Base-by-base conservation (phyloP, 129 eudicot species). In the Artemisia annua region DNA sequence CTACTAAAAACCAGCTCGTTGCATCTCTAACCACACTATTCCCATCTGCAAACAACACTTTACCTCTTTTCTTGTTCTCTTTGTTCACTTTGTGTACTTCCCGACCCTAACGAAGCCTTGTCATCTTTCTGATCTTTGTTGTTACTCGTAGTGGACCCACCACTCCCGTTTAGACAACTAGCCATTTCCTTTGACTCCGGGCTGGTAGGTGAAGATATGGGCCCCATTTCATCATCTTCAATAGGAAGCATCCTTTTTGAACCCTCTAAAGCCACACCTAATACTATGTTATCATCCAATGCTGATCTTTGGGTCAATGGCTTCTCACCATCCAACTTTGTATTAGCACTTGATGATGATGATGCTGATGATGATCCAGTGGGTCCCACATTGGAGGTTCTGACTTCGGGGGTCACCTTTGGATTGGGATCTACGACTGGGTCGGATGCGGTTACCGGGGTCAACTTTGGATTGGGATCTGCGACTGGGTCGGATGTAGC, bases 221-320 rank as follows among this genome's bases (percentile, higher is more conserved):
- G 75, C 51, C 44, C 87, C 73, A 53, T 80, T 62, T 82, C 88
- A 59, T 86, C 92, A 50, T 86, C 96, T 53, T 89, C 92, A 0
- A 87, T 90, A 12, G 88, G 91, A 15, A 87, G 87, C 35, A 84
- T 81, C 70, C 88, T 78, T 74, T 81, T 90, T 59, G 96, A 83
- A 57, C 96, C 96, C 53, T 87, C 96, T 72, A 90, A 74, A 52
- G 96, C 96, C 75, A 90, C 96, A 62, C 96, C 93, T 56, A 90
- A 86, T 62, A 85, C 84, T 39, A 87, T 90, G 65, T 90, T 90
- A 75, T 90, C 93, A 76, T 90, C 93, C 77, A 90, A 73, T 17
- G 77, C 79, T 56, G 82, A 71, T 30, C 85, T 74, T 49, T 35
- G 44, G 44, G 44, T 5, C 44, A 35, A 35, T 9, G 44, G 2